Evolutionary conservation across 352 stramenopile genomes (phyloP).

Genomic region (Globisporangium perplexum): DNA sequence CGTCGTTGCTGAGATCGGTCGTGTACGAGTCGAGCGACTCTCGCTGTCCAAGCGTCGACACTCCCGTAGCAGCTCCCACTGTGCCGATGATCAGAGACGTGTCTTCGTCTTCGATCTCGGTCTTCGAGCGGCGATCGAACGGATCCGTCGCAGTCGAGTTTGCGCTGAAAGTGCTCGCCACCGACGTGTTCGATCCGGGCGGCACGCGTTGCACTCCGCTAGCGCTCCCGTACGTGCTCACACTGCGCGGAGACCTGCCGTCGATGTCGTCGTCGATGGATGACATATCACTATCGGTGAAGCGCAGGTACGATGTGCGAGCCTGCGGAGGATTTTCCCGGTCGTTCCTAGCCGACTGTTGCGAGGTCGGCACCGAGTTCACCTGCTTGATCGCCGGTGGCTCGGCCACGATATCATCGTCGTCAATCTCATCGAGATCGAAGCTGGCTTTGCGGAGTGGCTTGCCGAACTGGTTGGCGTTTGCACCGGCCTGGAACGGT

Average conservation of each 20-base stretch:
- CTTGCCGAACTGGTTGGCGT: conserved; percentile 3
- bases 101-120: conserved; percentile 24
- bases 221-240: background rate
- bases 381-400: conserved; percentile 14
- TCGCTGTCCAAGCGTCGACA: conserved; percentile 6
- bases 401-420: conserved; percentile 22
- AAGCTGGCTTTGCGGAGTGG: conserved; percentile 25
- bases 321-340: background rate
- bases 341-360: conserved; percentile 7
- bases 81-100: background rate
- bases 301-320: conserved; percentile 14
- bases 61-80: background rate
- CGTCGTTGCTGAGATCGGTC: conserved; percentile 11
- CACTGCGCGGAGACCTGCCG: conserved; percentile 7
- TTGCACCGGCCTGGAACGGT: conserved; percentile 3
- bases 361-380: conserved; percentile 1
- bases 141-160: conserved; percentile 31
- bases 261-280: conserved; percentile 15
- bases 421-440: conserved; percentile 27
- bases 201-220: conserved; percentile 17
- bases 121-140: conserved; percentile 43
- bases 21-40: conserved; percentile 11
- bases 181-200: conserved; percentile 40
- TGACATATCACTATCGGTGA: conserved; percentile 17
- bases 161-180: conserved; percentile 28